Conservation (phyloP, 805 yeast species). For the Lachancea meyersii region DNA sequence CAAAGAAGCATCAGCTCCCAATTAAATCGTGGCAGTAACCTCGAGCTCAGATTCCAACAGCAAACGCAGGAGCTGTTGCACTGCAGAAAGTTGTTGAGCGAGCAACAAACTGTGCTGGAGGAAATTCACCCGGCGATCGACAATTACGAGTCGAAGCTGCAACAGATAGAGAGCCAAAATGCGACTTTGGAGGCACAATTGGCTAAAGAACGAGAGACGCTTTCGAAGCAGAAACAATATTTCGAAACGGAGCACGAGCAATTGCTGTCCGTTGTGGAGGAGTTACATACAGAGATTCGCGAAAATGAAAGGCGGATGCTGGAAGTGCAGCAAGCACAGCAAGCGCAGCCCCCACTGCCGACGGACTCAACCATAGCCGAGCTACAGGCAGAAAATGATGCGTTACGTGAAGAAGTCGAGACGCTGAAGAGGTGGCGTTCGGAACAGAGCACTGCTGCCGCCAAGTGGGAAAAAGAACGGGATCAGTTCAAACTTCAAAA, state of each 20-base stretch:
- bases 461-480: conserved; percentile 25
- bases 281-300: conserved; percentile 30
- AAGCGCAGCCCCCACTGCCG: conserved; percentile 1
- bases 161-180: conserved; percentile 26
- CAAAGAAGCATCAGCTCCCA: conserved; percentile 4
- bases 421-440: conserved; percentile 12
- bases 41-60: conserved; percentile 39
- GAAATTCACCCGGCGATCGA: conserved; percentile 31
- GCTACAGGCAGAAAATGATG: conserved; percentile 7
- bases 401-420: conserved; percentile 4
- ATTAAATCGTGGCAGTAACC: conserved; percentile 17
- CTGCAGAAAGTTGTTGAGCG: conserved; percentile 27
- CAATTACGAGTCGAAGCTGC: conserved; percentile 30
- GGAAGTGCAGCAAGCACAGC: conserved; percentile 1
- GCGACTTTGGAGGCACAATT: conserved; percentile 20
- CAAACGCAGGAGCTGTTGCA: conserved; percentile 19
- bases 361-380: conserved; percentile 4
- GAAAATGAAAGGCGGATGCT: conserved; percentile 22
- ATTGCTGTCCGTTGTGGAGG: conserved; percentile 29
- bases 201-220: conserved; percentile 23
- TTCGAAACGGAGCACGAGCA: conserved; percentile 30
- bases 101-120: conserved; percentile 28
- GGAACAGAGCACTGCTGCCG: conserved; percentile 13
- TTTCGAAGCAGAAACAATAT: conserved; percentile 22
- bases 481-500: conserved; percentile 28